Conservation (phyloP, 805 yeast species). For the Maudiozyma barnettii region DNA sequence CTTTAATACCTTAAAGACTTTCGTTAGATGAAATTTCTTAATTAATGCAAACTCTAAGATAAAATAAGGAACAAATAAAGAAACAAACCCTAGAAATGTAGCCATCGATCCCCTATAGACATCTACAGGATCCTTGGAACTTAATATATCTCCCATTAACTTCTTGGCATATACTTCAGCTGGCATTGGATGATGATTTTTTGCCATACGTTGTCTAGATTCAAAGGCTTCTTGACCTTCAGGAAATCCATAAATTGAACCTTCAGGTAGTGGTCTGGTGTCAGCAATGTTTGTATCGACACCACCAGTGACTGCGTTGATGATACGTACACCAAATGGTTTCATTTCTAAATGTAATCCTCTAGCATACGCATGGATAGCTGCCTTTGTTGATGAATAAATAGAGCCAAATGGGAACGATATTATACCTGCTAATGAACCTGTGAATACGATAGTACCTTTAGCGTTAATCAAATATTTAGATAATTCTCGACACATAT, state of each 20-base stretch:
- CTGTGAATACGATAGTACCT: constrained; percentile 67
- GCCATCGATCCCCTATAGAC: constrained; percentile 49
- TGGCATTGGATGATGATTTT: constrained; percentile 46
- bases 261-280: constrained; percentile 46
- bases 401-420: constrained; percentile 65
- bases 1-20: constrained; percentile 27
- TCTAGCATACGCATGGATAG: constrained; percentile 62
- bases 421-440: constrained; percentile 55
- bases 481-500: constrained; percentile 49
- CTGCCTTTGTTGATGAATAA: constrained; percentile 65
- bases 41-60: constrained; percentile 35
- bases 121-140: constrained; percentile 35
- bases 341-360: constrained; percentile 56
- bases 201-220: constrained; percentile 50
- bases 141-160: constrained; percentile 43
- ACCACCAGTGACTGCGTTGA: constrained; percentile 67
- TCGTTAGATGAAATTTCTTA: constrained; percentile 33
- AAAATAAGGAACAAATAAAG: constrained; percentile 38
- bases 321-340: constrained; percentile 62
- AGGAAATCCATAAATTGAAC: constrained; percentile 43
- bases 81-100: constrained; percentile 28
- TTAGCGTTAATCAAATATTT: constrained; percentile 50
- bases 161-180: constrained; percentile 48
- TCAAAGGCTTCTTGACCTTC: constrained; percentile 43
- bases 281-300: constrained; percentile 66